Evolutionary conservation across 305 asterid genomes (phyloP).

Genomic region (Fraxinus platypoda): DNA sequence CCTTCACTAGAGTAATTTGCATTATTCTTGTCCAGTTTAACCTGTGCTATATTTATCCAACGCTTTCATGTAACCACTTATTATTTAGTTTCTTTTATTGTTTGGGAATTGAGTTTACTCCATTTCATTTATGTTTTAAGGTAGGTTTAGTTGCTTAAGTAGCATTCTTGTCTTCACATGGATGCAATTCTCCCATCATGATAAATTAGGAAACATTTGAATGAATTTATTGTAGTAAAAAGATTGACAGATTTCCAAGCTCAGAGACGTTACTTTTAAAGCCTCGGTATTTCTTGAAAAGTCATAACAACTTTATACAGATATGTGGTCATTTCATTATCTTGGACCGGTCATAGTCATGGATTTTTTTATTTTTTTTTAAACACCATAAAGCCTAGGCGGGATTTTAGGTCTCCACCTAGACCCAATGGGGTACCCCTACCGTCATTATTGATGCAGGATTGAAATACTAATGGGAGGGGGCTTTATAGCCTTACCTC

Average conservation of each 20-base stretch:
- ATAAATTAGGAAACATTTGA: neutral
- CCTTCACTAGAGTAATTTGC: constrained; percentile 6
- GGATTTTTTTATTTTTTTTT: neutral
- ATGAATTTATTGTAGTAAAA: neutral
- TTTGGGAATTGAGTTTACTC: constrained; percentile 8
- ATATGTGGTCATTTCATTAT: neutral
- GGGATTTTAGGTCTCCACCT: neutral
- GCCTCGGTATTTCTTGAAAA: neutral
- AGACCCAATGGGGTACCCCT: neutral
- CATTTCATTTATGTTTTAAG: neutral
- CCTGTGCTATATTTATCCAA: constrained; percentile 6
- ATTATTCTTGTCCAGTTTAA: constrained; percentile 14
- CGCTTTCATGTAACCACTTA: constrained; percentile 2
- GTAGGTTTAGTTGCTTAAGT: neutral
- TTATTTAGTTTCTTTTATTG: constrained; percentile 7
- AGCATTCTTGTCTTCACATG: constrained; percentile 5
- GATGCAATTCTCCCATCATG: neutral
- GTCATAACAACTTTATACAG: neutral
- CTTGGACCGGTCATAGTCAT: neutral
- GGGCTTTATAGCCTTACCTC: neutral
- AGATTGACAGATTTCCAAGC: neutral
- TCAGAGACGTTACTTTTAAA: neutral
- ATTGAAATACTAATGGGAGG: neutral
- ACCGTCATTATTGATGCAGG: neutral
- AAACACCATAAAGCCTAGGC: neutral